These are phyloP conservation scores for Ganoderma boninense DNA, from an alignment of 1,284 basidiomycete genomes.

Conservation along the genomic window DNA sequence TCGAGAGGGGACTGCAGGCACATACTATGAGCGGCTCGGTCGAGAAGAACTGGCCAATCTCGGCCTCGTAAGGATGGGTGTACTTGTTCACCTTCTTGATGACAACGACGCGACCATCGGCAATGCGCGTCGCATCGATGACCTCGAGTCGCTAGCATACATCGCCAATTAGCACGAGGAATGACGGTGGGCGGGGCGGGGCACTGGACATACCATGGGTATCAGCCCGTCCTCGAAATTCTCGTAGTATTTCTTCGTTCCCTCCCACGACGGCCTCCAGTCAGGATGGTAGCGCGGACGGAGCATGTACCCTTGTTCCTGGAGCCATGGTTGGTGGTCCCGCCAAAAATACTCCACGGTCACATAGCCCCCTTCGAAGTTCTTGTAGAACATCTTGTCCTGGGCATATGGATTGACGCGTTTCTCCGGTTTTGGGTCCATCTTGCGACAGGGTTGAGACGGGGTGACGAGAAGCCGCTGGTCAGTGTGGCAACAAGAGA, in stretches of 20 bases:
- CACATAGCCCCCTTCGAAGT: neutral
- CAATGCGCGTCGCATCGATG: slow-evolving; percentile 23
- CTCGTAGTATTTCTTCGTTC: neutral
- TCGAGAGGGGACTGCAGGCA: slow-evolving; percentile 31
- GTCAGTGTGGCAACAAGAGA: neutral
- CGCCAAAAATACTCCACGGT: slow-evolving; percentile 12
- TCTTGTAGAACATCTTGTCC: neutral
- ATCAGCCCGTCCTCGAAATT: slow-evolving; percentile 21
- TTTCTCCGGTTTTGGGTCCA: neutral
- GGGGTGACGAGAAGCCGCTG: neutral
- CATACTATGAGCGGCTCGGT: slow-evolving; percentile 32
- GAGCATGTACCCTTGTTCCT: slow-evolving; percentile 29
- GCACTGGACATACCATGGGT: neutral
- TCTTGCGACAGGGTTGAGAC: neutral
- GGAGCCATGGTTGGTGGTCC: slow-evolving; percentile 27
- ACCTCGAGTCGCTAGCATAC: neutral
- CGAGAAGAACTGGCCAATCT: slow-evolving; percentile 20
- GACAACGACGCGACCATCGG: slow-evolving; percentile 22
- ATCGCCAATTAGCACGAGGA: neutral
- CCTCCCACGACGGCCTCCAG: slow-evolving; percentile 29
- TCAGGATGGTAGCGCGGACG: slow-evolving; percentile 28
- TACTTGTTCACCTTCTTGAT: slow-evolving; percentile 14
- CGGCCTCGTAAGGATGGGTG: slow-evolving; percentile 21
- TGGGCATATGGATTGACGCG: neutral
- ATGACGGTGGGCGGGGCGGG: too few species aligned